These are phyloP conservation scores for Pelargonium cotyledonis DNA, from an alignment of 441 rosid genomes.

Conservation along the genomic window DNA sequence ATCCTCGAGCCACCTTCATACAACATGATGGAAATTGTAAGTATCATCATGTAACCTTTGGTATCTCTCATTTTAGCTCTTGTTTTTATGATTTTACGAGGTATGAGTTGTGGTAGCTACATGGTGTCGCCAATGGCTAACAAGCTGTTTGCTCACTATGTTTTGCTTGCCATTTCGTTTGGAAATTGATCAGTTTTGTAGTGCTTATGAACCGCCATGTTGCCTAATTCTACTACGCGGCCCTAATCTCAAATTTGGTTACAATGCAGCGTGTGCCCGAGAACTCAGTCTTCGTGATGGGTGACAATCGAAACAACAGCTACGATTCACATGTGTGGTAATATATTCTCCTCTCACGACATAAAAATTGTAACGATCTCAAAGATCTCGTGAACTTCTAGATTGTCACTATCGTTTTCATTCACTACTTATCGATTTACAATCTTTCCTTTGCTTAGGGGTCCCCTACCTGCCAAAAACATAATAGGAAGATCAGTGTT, in stretches of 20 bases:
- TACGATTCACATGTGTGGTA: slow-evolving; percentile 95
- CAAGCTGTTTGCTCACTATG: background rate
- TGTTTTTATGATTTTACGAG: background rate
- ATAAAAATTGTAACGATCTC: too few species aligned
- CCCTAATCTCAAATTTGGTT: slow-evolving; percentile 7
- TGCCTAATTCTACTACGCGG: background rate
- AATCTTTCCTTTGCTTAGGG: background rate
- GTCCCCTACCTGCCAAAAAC: slow-evolving; percentile 2
- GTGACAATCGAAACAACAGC: slow-evolving; percentile 91
- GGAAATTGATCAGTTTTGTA: too few species aligned
- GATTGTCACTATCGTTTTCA: too few species aligned
- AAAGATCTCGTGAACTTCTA: too few species aligned
- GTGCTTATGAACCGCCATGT: background rate
- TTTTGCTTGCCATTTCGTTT: too few species aligned
- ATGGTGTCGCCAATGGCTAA: background rate
- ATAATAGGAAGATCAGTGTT: slow-evolving; percentile 3
- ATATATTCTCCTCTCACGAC: slow-evolving; percentile 3
- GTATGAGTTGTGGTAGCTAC: background rate
- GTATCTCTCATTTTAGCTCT: background rate
- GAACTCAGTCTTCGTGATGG: slow-evolving; percentile 88
- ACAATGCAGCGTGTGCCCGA: slow-evolving; percentile 63
- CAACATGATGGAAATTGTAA: slow-evolving; percentile 72
- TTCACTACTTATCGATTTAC: background rate
- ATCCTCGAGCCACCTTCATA: slow-evolving; percentile 71
- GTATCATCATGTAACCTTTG: slow-evolving; percentile 22